Evolutionary conservation across 164 flowering plant genomes (phyloP), one percentile per base, ranked within the genome.

Genomic region (Buxus sempervirens): DNA sequence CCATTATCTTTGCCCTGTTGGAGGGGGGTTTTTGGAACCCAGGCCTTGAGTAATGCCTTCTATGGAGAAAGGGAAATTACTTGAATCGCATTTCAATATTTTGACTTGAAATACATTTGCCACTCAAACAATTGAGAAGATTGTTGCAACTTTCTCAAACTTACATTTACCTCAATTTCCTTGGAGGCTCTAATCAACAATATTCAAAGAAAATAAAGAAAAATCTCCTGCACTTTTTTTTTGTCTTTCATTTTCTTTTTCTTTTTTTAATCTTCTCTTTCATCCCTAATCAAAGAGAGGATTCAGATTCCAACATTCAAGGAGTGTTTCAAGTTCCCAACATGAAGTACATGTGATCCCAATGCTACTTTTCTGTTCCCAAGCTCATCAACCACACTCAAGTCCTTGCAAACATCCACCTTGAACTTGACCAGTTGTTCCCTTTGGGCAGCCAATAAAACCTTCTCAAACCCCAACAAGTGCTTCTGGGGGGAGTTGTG

Each of bases 391-490:
- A 85, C 93, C 66, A 91, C 75, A 55, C 95, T 85, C 88, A 96
- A 78, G 71, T 91, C 90, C 84, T 85, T 88, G 81, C 99, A 96
- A 64, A 83, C 91, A 77, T 96, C 91, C 21, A 96, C 86, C 65
- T 72, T 82, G 70, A 96, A 87, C 61, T 77, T 79, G 22, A 93
- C 95, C 63, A 76, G 1, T 21, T 71, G 73, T 62, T 83, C 86
- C 54, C 58, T 56, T 32, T 79, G 65, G 18, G 84, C 62, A 27
- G 12, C 49, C 80, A 96, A 66, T 56, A 57, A 73, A 26, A 93
- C 79, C 82, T 88, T 96, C 83, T 96, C 86, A 71, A 93, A 96
- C 7, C 89, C 87, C 60, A 96, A 19, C 81, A 96, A 75, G 49
- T 93, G 96, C 77, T 96, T 96, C 76, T 75, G 81, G 1, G 98